phyloP scores from a whole-genome alignment of 1,139 yeast genomes.

The Geotrichum citri-aurantii region DNA sequence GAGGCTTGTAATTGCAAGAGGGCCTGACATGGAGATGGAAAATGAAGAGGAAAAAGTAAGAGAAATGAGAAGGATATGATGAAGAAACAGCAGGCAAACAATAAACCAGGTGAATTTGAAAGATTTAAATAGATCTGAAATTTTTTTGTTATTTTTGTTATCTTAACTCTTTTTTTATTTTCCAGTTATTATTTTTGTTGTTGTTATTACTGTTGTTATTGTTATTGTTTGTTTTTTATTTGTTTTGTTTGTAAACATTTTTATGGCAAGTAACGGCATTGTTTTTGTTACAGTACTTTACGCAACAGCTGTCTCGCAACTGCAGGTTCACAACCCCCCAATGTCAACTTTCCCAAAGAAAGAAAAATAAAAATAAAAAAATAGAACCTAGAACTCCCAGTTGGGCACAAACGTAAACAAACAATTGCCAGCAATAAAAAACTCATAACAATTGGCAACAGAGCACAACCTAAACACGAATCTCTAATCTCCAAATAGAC shows the following conservation, averaged over 20 bases:
- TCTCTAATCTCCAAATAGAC: neutral
- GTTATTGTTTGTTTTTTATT: neutral
- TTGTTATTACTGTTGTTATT: neutral
- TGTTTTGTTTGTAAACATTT: neutral
- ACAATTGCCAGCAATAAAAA: neutral
- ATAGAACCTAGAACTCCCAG: neutral
- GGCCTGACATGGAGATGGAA: conserved; percentile 31
- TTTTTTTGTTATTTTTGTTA: neutral
- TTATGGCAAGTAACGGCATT: neutral
- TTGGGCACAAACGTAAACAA: neutral
- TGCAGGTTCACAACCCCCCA: neutral
- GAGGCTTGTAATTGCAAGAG: conserved; percentile 4
- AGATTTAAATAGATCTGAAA: neutral
- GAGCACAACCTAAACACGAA: neutral
- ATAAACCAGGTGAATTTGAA: neutral
- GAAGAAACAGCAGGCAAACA: neutral
- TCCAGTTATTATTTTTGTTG: neutral
- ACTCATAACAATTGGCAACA: neutral
- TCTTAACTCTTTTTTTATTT: too few species aligned
- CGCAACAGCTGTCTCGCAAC: neutral
- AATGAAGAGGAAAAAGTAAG: conserved; percentile 27
- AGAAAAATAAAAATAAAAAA: neutral
- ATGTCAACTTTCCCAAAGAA: neutral
- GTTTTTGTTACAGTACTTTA: neutral
- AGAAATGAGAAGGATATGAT: neutral